Evolutionary conservation across 345 rosid species (phyloP).

Genomic region (Pseudoturritis turrita): DNA sequence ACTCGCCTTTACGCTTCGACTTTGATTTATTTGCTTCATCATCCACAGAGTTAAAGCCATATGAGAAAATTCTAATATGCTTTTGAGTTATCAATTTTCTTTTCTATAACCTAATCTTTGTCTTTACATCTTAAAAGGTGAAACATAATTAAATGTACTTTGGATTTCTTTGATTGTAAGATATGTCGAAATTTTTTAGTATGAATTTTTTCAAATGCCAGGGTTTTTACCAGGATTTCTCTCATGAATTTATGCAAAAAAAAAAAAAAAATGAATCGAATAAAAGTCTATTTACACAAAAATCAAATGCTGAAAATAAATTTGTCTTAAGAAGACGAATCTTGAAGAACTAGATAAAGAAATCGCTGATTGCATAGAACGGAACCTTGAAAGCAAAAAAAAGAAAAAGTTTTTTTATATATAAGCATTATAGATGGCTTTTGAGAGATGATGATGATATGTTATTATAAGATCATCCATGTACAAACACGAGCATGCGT

Average conservation of each 20-base stretch:
- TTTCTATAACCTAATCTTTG: neutral
- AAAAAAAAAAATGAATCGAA: neutral
- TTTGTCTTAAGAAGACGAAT: neutral
- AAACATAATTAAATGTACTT: neutral
- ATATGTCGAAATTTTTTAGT: neutral
- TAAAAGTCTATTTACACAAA: neutral
- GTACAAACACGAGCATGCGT: conserved; percentile 24
- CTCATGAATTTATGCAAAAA: neutral
- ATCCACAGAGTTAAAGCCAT: neutral
- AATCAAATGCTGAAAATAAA: neutral
- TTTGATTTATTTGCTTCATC: conserved; percentile 19
- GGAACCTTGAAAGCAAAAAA: neutral
- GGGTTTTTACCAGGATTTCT: neutral
- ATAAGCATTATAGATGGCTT: neutral
- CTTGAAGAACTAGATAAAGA: neutral
- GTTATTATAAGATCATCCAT: conserved; percentile 15
- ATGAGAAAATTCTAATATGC: neutral
- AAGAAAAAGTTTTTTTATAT: neutral
- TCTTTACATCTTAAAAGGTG: neutral
- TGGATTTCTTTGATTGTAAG: neutral
- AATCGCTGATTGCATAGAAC: neutral
- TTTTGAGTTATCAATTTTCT: neutral
- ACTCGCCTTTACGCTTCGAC: conserved; percentile 27
- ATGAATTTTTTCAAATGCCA: neutral
- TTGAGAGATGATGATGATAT: conserved; percentile 17